Conservation (phyloP, 23 red algal genomes). For the Chondrus crispus region DNA sequence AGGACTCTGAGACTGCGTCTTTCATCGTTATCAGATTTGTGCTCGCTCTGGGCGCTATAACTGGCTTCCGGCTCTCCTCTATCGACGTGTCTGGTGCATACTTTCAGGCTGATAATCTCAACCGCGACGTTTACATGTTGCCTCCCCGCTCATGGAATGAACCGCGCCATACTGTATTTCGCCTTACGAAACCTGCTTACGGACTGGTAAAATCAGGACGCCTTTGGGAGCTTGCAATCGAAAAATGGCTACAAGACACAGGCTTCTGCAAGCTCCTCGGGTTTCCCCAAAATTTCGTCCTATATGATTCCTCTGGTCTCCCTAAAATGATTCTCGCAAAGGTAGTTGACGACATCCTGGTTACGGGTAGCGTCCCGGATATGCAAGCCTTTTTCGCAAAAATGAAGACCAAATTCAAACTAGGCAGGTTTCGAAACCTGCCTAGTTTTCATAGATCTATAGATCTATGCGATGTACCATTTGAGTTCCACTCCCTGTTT, state of each 20-base stretch:
- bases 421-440: no score
- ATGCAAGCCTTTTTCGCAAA: no score
- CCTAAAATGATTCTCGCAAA: neutral
- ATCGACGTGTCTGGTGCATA: neutral
- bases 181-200: no score
- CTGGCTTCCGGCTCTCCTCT: neutral
- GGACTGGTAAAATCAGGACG: neutral
- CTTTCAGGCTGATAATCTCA: neutral
- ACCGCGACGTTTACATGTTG: neutral
- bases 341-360: constrained; percentile 33
- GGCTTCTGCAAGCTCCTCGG: neutral
- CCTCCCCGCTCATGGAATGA: neutral
- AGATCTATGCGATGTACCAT: no score
- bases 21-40: neutral
- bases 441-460: no score
- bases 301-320: neutral
- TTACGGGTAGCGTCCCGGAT: no score
- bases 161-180: no score
- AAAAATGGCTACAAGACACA: neutral
- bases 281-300: neutral
- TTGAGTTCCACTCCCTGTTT: no score
- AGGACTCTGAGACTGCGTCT: neutral
- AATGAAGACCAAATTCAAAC: no score
- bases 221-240: neutral
- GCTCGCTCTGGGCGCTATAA: neutral